Conservation (phyloP, 2,329 filamentous ascomycete species). For the Colletotrichum sp. region DNA sequence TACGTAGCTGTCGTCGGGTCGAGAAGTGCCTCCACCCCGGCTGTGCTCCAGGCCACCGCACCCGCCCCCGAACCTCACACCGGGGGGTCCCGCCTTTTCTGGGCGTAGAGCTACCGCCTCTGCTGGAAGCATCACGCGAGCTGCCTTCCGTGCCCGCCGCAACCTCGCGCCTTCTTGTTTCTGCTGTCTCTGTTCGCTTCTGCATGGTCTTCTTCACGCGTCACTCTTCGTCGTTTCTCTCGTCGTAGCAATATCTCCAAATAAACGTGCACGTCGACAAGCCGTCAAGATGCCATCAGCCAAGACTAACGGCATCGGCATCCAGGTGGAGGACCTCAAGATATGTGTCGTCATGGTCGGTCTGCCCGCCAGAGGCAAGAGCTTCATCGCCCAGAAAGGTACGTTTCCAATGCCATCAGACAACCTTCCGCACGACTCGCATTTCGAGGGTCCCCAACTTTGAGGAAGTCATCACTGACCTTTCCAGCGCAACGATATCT, state of each 20-base stretch:
- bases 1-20: background rate
- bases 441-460: background rate
- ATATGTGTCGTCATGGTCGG: constrained; percentile 99
- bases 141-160: background rate
- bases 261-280: background rate
- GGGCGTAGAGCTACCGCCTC: constrained; percentile 4
- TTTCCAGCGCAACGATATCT: constrained; percentile 86
- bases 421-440: background rate
- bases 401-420: constrained; percentile 23
- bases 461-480: background rate
- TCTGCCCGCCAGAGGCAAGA: constrained; percentile 93
- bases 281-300: constrained; percentile 44
- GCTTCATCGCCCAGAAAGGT: constrained; percentile 97
- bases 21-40: constrained; percentile 5
- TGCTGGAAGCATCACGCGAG: constrained; percentile 22
- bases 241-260: background rate
- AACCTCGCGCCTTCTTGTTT: background rate
- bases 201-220: background rate
- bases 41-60: constrained; percentile 8
- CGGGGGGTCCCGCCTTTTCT: constrained; percentile 12
- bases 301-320: constrained; percentile 69
- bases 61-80: constrained; percentile 15
- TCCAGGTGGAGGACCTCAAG: constrained; percentile 92
- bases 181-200: background rate
- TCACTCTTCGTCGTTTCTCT: background rate